phyloP scores from a whole-genome alignment of 306 rosid species.

The Prunus kanzakura region DNA sequence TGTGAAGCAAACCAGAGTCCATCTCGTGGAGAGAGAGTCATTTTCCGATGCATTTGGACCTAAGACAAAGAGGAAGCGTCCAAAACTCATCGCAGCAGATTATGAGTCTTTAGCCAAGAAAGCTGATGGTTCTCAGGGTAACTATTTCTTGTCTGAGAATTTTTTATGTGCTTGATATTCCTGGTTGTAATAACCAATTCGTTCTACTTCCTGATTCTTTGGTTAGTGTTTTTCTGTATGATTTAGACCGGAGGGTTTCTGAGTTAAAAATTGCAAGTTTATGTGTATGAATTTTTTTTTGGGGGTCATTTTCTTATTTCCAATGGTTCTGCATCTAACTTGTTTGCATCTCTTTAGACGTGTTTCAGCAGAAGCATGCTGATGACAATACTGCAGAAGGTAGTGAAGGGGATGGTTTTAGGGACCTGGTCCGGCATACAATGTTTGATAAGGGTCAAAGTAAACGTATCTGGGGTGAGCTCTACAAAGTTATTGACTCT shows the following conservation, averaged over 20 bases:
- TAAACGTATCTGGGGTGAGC: conserved; percentile 98
- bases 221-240: not conserved
- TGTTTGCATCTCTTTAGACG: conserved; percentile 40
- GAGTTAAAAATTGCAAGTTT: not conserved
- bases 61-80: conserved; percentile 81
- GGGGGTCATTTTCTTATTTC: not conserved
- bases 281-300: not conserved
- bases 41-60: conserved; percentile 85
- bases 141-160: not conserved
- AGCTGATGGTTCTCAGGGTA: conserved; percentile 92
- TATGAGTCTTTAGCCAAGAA: conserved; percentile 74
- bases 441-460: conserved; percentile 99
- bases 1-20: conserved; percentile 89
- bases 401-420: conserved; percentile 65
- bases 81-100: conserved; percentile 67
- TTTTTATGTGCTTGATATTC: not conserved
- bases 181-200: not conserved
- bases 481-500: conserved; percentile 96
- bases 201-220: not conserved
- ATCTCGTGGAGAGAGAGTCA: conserved; percentile 86
- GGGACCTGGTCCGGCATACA: conserved; percentile 83
- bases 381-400: conserved; percentile 45
- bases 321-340: not conserved
- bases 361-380: conserved; percentile 60
- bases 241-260: not conserved